Evolutionary conservation across 768 basidiomycete species (phyloP).

Genomic region (Gelatoporia subvermispora): DNA sequence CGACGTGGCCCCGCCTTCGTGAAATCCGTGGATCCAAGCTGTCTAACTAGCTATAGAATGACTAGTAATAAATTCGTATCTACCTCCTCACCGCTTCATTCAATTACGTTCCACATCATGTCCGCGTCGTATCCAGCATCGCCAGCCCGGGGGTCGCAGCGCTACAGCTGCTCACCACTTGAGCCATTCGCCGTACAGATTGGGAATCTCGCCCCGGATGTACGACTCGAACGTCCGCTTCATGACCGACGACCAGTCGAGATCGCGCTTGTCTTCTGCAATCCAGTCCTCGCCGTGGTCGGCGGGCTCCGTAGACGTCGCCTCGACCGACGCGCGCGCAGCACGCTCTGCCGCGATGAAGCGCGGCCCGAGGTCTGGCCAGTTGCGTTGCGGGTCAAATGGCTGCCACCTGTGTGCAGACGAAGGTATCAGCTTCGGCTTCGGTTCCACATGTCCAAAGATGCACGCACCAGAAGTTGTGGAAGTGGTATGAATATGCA

Average conservation of each 20-base stretch:
- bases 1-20: no score
- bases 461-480: constrained; percentile 78
- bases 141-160: no score
- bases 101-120: no score
- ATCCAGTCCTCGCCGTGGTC: constrained; percentile 46
- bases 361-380: constrained; percentile 84
- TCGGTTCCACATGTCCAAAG: neutral
- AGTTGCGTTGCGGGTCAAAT: constrained; percentile 90
- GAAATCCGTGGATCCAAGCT: no score
- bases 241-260: constrained; percentile 90
- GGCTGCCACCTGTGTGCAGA: constrained; percentile 78
- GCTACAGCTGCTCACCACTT: constrained; percentile 31
- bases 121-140: no score
- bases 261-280: constrained; percentile 64
- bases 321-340: constrained; percentile 44
- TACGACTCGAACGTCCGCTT: constrained; percentile 96
- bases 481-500: constrained; percentile 94
- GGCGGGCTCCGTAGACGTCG: constrained; percentile 27
- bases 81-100: no score
- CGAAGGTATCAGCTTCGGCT: neutral
- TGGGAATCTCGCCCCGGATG: constrained; percentile 85
- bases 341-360: constrained; percentile 73
- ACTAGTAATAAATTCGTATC: no score
- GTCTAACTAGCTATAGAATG: no score
- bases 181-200: constrained; percentile 89